Percentiles rank a stretch among this genome's conserved stretches.
phyloP scores from a whole-genome alignment of 2,329 filamentous ascomycete species.

The Beauveria sp. region DNA sequence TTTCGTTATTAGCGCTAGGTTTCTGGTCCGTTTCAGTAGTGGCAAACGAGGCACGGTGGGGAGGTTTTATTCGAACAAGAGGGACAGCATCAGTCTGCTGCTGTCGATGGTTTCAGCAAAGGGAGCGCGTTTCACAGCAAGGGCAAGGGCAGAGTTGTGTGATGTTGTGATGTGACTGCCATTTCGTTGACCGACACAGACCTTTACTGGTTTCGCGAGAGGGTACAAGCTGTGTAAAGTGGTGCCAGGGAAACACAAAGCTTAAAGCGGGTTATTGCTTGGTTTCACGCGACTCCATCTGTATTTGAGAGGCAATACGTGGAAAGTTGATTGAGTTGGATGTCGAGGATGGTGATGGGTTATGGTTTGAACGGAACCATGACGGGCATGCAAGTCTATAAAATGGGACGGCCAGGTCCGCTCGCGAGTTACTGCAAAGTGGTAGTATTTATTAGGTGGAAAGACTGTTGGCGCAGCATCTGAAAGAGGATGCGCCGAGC shows the following conservation, averaged over 20 bases:
- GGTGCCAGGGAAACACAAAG: background rate
- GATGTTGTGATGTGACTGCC: background rate
- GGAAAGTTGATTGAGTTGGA: no score
- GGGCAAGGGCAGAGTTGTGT: background rate
- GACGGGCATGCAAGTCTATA: no score
- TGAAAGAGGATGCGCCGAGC: background rate
- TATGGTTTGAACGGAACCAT: no score
- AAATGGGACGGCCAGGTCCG: no score
- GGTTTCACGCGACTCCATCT: background rate
- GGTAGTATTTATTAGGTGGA: no score
- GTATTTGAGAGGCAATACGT: no score
- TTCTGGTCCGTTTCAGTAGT: slow-evolving; percentile 8
- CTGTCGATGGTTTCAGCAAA: background rate
- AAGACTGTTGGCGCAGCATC: background rate
- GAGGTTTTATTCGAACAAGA: background rate
- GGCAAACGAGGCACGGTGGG: background rate
- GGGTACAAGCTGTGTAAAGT: background rate
- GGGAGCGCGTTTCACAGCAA: background rate
- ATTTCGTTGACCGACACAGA: background rate
- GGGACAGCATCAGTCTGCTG: background rate
- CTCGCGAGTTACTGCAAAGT: no score
- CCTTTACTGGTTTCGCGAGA: background rate
- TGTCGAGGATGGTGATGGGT: no score
- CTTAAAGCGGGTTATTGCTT: background rate
- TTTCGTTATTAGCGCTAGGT: background rate